These are phyloP conservation scores for Hawksworthiomyces lignivorus DNA, from an alignment of 2,329 filamentous ascomycete genomes.

Conservation along the genomic window DNA sequence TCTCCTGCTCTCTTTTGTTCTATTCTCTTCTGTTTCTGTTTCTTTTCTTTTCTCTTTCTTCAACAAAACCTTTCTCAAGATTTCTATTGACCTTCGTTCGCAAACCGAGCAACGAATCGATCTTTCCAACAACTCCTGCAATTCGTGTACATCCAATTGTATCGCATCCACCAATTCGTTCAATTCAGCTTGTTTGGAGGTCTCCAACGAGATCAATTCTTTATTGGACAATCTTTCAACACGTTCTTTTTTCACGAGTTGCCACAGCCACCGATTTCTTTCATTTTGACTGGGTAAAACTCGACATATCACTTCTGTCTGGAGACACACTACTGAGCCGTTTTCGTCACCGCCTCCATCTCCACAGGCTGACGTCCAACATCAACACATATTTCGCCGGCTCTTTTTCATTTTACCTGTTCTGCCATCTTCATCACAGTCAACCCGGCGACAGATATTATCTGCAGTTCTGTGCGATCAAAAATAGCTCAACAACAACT, in stretches of 20 bases:
- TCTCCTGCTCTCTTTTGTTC: background rate
- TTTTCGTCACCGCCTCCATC: constrained; percentile 4
- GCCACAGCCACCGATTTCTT: constrained; percentile 4
- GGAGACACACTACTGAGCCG: background rate
- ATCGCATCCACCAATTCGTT: too few relatives aligned
- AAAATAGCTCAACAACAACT: too few relatives aligned
- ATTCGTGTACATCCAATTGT: too few relatives aligned
- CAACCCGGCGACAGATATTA: too few relatives aligned
- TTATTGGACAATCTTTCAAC: too few relatives aligned
- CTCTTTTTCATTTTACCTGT: background rate
- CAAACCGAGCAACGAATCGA: too few relatives aligned
- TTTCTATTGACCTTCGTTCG: too few relatives aligned
- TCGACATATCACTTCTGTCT: constrained; percentile 3
- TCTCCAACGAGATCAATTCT: background rate
- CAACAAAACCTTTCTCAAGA: too few relatives aligned
- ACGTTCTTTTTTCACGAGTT: constrained; percentile 1
- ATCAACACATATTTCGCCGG: too few relatives aligned
- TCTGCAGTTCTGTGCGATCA: too few relatives aligned
- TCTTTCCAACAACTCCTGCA: too few relatives aligned
- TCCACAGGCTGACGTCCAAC: background rate
- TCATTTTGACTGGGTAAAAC: constrained; percentile 3
- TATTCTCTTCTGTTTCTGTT: background rate
- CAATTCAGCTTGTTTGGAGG: too few relatives aligned
- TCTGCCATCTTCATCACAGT: background rate
- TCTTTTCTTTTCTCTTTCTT: background rate